These are phyloP conservation scores for Coelastrella sp. DNA, from an alignment of 139 green algal genomes.

Conservation along the genomic window DNA sequence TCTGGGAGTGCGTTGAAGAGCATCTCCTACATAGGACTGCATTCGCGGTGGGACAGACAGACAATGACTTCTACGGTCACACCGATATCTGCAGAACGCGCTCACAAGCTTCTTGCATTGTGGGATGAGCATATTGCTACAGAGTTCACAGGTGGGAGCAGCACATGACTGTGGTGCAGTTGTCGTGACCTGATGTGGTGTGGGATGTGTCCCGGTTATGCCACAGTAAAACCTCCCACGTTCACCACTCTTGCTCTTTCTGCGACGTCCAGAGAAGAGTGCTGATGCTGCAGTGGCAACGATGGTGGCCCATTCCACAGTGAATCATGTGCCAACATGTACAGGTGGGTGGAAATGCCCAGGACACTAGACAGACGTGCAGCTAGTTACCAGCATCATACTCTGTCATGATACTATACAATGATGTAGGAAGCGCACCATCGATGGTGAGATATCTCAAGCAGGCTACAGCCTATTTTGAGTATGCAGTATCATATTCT, in stretches of 20 bases:
- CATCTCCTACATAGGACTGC: no score
- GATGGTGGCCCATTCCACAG: background rate
- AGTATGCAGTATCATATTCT: no score
- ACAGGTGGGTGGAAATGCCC: background rate
- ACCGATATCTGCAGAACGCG: background rate
- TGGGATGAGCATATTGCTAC: slow-evolving; percentile 3
- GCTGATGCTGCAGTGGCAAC: background rate
- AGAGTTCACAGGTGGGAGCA: background rate
- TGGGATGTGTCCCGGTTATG: no score
- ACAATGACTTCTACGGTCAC: background rate
- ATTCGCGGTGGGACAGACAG: no score
- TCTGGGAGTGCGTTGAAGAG: no score
- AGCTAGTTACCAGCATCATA: background rate
- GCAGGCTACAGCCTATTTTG: no score
- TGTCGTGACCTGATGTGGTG: no score
- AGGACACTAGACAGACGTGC: background rate
- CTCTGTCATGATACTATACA: no score
- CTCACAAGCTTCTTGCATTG: background rate
- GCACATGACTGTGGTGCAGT: no score
- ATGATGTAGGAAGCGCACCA: background rate
- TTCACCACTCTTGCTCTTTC: background rate
- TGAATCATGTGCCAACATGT: background rate
- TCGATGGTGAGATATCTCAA: no score
- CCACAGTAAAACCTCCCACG: no score
- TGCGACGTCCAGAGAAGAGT: background rate